Percentiles rank a stretch among this genome's conserved stretches.
phyloP scores from a whole-genome alignment of 176 grass and related monocot species.

The Triticum aestivum region DNA sequence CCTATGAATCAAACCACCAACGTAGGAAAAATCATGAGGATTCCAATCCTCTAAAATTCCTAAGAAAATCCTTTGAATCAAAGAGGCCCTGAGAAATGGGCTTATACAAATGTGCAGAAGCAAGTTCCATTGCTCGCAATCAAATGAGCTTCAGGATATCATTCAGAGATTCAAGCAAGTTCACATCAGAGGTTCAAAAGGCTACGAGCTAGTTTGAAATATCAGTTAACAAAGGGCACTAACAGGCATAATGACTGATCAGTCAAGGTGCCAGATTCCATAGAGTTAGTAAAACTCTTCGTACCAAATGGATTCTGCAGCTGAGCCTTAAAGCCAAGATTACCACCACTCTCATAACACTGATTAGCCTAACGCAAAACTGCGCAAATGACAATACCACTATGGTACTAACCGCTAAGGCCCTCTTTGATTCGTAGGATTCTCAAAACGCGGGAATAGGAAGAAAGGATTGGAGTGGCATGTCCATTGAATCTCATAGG shows the following conservation, averaged over 20 bases:
- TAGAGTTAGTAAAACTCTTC: background rate
- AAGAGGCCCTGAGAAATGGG: background rate
- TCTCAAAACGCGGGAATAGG: no score
- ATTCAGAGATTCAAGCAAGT: background rate
- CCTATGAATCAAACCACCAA: no score
- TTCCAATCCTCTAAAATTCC: no score
- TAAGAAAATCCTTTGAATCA: no score
- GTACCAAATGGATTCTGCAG: background rate
- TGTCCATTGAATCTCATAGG: no score
- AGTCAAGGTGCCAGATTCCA: background rate
- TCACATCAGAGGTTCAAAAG: background rate
- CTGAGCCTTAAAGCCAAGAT: background rate
- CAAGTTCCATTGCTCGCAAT: background rate
- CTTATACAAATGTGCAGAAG: background rate
- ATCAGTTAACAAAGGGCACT: background rate
- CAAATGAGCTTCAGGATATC: background rate
- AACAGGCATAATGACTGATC: background rate
- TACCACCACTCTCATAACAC: background rate
- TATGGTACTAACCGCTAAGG: background rate
- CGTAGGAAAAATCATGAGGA: no score
- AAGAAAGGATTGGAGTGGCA: no score
- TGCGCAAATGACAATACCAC: background rate
- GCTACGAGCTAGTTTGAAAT: background rate
- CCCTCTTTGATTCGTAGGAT: no score
- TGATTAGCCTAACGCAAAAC: background rate